Evolutionary conservation across 2,329 filamentous ascomycete species (phyloP), one percentile per base, ranked within the genome.

Genomic region (Fusarium protoensiforme): DNA sequence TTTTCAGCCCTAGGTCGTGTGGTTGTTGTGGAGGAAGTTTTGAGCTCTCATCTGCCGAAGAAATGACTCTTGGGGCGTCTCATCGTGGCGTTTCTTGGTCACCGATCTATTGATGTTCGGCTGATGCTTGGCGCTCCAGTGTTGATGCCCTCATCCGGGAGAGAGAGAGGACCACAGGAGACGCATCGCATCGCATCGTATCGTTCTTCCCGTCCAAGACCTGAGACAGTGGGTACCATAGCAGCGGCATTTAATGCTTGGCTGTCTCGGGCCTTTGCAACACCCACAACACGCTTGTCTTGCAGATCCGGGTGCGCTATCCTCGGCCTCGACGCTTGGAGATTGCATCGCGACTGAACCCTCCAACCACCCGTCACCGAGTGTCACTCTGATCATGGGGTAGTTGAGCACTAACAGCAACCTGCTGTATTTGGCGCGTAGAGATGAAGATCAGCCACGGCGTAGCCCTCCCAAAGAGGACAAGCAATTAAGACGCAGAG

Each of bases 401-500:
- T 43, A 38, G 14, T 38, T 16, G 22, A 61, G 57, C 43, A 48
- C 24, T 51, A 31, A 31, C 56, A 61, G 61, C 57, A 72, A 73
- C 68, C 71, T 74, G 36, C 71, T 69, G 68, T 61, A 71, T 74
- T 69, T 69, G 68, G 71, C 33, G 43, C 38, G n/a, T 61, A 59
- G 63, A 74, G 65, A 76, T 75, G 77, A 78, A 70, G 73, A 77
- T 79, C 73, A 68, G 59, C 65, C 54, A 73, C 64, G 67, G 65
- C 64, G 60, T 29, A 74, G 57, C 68, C 65, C 61, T n/a, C 68
- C 64, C 43, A 71, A 57, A 67, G 36, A 66, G 60, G 69, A 54
- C 62, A 75, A 67, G 59, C 60, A 65, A 65, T 46, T 56, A 27
- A 48, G 64, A 36, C 13, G 58, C 48, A 57, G 68, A 68, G 29